These are phyloP conservation scores for Shiraia bambusicola DNA, from an alignment of 2,329 filamentous ascomycete genomes.

Conservation along the genomic window DNA sequence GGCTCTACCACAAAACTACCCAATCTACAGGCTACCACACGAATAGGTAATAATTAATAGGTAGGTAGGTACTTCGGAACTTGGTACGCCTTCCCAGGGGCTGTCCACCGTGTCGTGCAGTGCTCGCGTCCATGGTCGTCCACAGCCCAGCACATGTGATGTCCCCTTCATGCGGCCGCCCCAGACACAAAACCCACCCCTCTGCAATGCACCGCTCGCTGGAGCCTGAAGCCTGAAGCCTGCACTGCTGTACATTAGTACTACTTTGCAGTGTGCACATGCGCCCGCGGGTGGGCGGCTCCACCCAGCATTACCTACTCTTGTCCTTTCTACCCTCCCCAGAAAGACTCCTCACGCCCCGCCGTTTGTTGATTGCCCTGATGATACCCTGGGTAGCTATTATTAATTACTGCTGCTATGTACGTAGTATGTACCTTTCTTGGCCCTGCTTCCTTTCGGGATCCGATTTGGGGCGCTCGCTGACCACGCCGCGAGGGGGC, in stretches of 20 bases:
- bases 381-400: too few relatives aligned
- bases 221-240: neutral
- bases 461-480: neutral
- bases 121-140: neutral
- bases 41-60: too few relatives aligned
- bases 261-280: too few relatives aligned
- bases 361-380: too few relatives aligned
- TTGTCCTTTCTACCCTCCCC: too few relatives aligned
- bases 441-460: too few relatives aligned
- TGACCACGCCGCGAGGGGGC: constrained; percentile 7
- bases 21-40: too few relatives aligned
- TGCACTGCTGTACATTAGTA: neutral
- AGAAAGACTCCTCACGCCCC: too few relatives aligned
- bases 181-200: neutral
- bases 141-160: constrained; percentile 11
- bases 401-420: too few relatives aligned
- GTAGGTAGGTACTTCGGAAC: too few relatives aligned
- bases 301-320: constrained; percentile 1
- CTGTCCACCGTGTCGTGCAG: constrained; percentile 1
- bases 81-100: too few relatives aligned
- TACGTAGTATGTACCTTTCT: too few relatives aligned
- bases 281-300: constrained; percentile 5
- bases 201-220: neutral
- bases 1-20: constrained; percentile 6
- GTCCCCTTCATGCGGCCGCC: constrained; percentile 11